Evolutionary conservation across 257 asterid genomes (phyloP), one percentile per base, ranked within the genome.

Genomic region (Paraleonurus japonicus): DNA sequence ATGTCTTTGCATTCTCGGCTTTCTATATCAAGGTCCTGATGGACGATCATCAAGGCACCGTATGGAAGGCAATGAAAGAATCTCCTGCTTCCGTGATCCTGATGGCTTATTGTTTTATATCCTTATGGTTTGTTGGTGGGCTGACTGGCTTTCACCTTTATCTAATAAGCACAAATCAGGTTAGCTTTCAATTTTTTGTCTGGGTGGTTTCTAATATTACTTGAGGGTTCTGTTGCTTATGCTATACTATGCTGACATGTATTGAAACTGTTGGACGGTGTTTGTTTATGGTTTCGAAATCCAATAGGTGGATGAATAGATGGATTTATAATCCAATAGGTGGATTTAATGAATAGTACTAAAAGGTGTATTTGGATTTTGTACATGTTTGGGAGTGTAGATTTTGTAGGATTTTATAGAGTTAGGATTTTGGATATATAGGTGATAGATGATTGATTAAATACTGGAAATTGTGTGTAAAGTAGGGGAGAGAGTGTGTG

Each of bases 121-220:
- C 98, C 79, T 82, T 95, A 64, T 95, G 99, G 99, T 95, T 95
- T 81, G 98, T 95, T 75, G 99, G 99, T 69, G 99, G 99, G 28
- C 96, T 95, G 74, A 88, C 99, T 61, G 98, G 97, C 70, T 95
- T 95, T 81, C 99, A 95, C 81, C 88, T 83, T 58, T 95, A 92
- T 79, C 94, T 95, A 33, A 89, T 92, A 57, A 84, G 95, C 86
- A 82, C 96, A 2, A 95, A 95, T 85, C 99, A 92, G 98, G 99
- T 95, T 67, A 26, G 91, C 39, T 75, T 45, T 65, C 75, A 70
- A 58, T 19, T 75, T 77, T 77, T 80, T 39, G 53, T 73, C 26
- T 65, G 72, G 11, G 61, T 43, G 20, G n/a, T 11, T 32, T 65
- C 48, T 59, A 26, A 48, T 59, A 30, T 54, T 57, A 39, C 22